These are phyloP conservation scores for Lunasporangiospora selenospora DNA, from an alignment of 192 early-diverging fungal genomes.

Conservation along the genomic window DNA sequence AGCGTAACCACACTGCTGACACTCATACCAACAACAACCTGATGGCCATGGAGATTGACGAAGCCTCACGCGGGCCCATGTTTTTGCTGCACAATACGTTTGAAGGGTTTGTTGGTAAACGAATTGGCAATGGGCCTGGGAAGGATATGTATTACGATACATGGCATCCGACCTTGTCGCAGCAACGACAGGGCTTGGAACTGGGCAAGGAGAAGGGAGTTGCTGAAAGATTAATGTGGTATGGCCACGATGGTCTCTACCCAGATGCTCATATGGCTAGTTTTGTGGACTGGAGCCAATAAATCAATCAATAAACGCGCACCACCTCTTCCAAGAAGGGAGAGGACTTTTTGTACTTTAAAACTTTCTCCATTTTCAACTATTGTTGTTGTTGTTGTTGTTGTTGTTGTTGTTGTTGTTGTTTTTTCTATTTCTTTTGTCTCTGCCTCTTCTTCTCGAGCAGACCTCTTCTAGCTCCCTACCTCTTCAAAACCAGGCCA, in stretches of 20 bases:
- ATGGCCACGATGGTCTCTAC: conserved; percentile 18
- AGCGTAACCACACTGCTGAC: no score
- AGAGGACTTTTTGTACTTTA: background rate
- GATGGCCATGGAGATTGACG: background rate
- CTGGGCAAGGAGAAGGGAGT: conserved; percentile 17
- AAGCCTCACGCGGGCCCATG: background rate
- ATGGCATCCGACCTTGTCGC: no score
- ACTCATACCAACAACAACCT: no score
- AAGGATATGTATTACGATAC: conserved; percentile 34
- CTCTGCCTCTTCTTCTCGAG: no score
- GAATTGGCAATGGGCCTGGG: conserved; percentile 29
- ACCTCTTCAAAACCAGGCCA: no score
- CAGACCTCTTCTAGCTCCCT: no score
- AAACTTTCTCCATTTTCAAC: background rate
- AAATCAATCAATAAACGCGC: no score
- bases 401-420: conserved; percentile 15
- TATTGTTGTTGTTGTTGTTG: conserved; percentile 25
- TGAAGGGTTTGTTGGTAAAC: conserved; percentile 47
- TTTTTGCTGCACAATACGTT: conserved; percentile 29
- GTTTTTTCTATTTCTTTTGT: conserved; percentile 37
- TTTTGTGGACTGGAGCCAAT: conserved; percentile 26
- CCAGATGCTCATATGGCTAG: conserved; percentile 34
- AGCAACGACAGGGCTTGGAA: background rate
- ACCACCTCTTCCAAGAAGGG: no score
- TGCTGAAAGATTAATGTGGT: conserved; percentile 6